Conservation (phyloP, 192 early-diverging fungal species). For the Coemansia sp. region DNA sequence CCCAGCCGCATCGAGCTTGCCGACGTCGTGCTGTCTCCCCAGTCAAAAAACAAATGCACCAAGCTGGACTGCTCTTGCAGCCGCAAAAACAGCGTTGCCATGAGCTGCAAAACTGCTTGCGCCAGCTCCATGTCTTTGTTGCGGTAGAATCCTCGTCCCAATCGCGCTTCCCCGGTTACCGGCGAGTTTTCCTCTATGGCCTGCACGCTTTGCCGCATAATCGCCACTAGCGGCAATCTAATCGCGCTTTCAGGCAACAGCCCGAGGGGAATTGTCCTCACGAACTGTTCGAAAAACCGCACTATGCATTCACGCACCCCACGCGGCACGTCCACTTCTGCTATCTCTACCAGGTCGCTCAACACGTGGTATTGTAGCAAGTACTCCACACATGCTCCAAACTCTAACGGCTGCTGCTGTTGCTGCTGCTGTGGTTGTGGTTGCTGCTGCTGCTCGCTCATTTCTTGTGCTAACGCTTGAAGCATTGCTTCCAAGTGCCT, state of each 20-base stretch:
- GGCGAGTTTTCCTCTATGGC: conserved; percentile 34
- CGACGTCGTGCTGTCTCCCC: conserved; percentile 9
- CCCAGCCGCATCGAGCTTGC: not conserved
- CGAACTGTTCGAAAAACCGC: conserved; percentile 39
- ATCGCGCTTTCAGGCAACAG: conserved; percentile 48
- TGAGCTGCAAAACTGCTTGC: conserved; percentile 35
- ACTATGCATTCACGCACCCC: conserved; percentile 42
- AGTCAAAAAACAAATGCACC: conserved; percentile 50
- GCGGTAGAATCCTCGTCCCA: conserved; percentile 29
- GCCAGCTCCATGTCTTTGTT: conserved; percentile 27
- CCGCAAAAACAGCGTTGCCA: conserved; percentile 36
- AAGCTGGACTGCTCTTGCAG: conserved; percentile 37
- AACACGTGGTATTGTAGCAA: conserved; percentile 48
- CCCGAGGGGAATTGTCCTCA: conserved; percentile 31
- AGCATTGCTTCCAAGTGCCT: conserved; percentile 44
- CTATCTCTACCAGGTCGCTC: conserved; percentile 41
- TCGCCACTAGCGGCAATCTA: conserved; percentile 40
- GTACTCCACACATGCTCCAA: conserved; percentile 47
- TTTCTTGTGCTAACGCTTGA: conserved; percentile 23
- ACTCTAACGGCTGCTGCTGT: conserved; percentile 37
- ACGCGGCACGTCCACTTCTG: conserved; percentile 38
- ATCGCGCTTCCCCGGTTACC: conserved; percentile 9
- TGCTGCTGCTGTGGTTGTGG: not conserved
- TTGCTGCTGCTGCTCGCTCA: conserved; percentile 8
- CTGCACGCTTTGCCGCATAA: conserved; percentile 38